Conservation (phyloP, 768 basidiomycete species). For the Psilocybe subaeruginosa region DNA sequence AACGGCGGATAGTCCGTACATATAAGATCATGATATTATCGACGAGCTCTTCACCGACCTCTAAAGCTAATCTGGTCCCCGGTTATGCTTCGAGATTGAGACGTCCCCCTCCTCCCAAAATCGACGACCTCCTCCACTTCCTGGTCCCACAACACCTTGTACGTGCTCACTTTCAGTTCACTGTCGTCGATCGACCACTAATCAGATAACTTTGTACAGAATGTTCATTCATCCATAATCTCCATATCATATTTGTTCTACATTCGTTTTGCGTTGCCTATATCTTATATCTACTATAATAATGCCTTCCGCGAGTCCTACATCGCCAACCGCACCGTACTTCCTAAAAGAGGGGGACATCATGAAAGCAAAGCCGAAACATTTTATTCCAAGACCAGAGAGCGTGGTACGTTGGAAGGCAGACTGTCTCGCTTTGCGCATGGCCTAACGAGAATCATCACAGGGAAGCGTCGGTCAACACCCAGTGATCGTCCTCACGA, state of each 20-base stretch:
- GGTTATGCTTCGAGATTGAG: slow-evolving; percentile 19
- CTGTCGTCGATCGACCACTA: background rate
- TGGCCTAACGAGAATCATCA: slow-evolving; percentile 1
- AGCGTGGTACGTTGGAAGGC: slow-evolving; percentile 21
- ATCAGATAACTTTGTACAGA: slow-evolving; percentile 2
- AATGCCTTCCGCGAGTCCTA: slow-evolving; percentile 13
- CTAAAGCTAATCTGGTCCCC: slow-evolving; percentile 11
- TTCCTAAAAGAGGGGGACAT: slow-evolving; percentile 25
- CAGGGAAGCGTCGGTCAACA: slow-evolving; percentile 29
- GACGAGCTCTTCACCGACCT: slow-evolving; percentile 7
- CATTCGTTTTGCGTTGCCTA: slow-evolving; percentile 10
- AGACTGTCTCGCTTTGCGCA: background rate
- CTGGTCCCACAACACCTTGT: slow-evolving; percentile 7
- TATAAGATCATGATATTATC: slow-evolving; percentile 10
- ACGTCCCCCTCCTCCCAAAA: background rate
- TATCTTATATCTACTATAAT: slow-evolving; percentile 17
- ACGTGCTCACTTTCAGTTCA: background rate
- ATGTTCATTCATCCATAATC: slow-evolving; percentile 11
- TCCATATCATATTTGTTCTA: slow-evolving; percentile 2
- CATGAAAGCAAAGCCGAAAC: slow-evolving; percentile 30
- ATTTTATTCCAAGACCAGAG: slow-evolving; percentile 27
- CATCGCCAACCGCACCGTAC: slow-evolving; percentile 2
- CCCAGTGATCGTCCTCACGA: slow-evolving; percentile 25
- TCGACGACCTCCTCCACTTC: background rate
- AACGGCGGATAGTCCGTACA: slow-evolving; percentile 8